Evolutionary conservation across 2,329 filamentous ascomycete species (phyloP).

Genomic region (Penicillium italicum): DNA sequence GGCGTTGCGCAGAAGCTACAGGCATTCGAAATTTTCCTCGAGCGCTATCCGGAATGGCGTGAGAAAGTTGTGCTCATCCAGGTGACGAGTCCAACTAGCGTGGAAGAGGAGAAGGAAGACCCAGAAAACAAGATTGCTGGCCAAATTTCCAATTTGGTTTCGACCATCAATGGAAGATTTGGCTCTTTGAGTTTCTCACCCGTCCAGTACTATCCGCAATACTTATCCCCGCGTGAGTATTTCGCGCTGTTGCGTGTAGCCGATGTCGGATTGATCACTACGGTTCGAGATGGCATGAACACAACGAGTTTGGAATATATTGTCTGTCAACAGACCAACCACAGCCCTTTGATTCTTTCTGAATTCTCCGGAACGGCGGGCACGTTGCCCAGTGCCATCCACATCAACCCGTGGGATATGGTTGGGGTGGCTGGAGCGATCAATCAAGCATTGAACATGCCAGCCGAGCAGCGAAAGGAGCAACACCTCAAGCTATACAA

Average conservation of each 20-base stretch:
- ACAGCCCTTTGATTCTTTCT: constrained; percentile 86
- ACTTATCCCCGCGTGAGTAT: constrained; percentile 84
- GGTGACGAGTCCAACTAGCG: constrained; percentile 81
- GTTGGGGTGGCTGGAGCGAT: constrained; percentile 80
- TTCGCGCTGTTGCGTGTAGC: constrained; percentile 87
- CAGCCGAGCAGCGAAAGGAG: constrained; percentile 58
- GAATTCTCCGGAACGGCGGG: constrained; percentile 95
- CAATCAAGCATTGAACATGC: constrained; percentile 75
- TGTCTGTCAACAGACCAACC: constrained; percentile 80
- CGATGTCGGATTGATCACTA: constrained; percentile 91
- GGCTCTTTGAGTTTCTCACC: constrained; percentile 86
- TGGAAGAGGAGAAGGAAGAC: constrained; percentile 74
- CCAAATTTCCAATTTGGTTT: constrained; percentile 85
- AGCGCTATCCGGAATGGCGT: constrained; percentile 85
- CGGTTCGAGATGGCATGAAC: constrained; percentile 96
- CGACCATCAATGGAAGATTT: constrained; percentile 85
- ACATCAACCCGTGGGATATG: constrained; percentile 96
- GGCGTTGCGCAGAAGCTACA: constrained; percentile 95
- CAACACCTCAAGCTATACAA: constrained; percentile 74
- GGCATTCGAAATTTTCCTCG: constrained; percentile 88
- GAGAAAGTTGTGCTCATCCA: constrained; percentile 92
- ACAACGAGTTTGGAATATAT: constrained; percentile 95
- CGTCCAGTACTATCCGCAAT: constrained; percentile 92
- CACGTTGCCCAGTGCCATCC: constrained; percentile 78
- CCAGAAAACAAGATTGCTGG: constrained; percentile 76